Base-by-base conservation (phyloP, 2,329 filamentous ascomycete genomes). In the Aureobasidium melanogenum region DNA sequence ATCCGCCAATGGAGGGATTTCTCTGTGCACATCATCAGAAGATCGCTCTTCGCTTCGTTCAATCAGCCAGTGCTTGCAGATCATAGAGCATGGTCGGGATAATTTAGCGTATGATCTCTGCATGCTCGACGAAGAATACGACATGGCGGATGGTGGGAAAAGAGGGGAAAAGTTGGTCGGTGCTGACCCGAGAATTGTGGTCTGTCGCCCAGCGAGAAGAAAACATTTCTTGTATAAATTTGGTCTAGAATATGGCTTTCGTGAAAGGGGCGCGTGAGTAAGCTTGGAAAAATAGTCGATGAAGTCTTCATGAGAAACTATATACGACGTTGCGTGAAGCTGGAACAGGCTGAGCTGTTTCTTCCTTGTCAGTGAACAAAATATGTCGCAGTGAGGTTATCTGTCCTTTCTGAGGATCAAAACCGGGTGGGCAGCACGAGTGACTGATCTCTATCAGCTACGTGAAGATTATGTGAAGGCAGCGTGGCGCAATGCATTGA, bases 1-100 rank as follows among this genome's bases (percentile, higher is more conserved):
- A 57, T 57, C 54, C 54, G 54, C 54, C 54, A 57, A 57, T 57
- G 19, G 30, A n/a, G 14, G 38, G n/a, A 9, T 22, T n/a, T 17
- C 8, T 32, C 36, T 43, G 19, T 19, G 39, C 52, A 43, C 51
- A 44, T 56, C 38, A 43, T 54, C 28, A 28, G 17, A n/a, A 34
- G 28, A 28, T 12, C 39, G 9, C 22, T 26, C 30, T 9, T 26
- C 41, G 12, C 54, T 36, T 36, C 32, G 9, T 43, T 57, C 46
- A 3, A 38, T 8, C 19, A 38, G 30, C 26, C 9, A 19, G 7
- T 38, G 30, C n/a, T 26, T 47, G 54, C 28, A 43, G 54, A 57
- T 57, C 54, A 8, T 7, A 36, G 19, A 28, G 38, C 39, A 17
- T 22, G 7, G 39, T 22, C 28, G 39, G 52, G 24, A 28, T 47